Evolutionary conservation across 768 basidiomycete species (phyloP).

Genomic region (Auricularia heimuer): DNA sequence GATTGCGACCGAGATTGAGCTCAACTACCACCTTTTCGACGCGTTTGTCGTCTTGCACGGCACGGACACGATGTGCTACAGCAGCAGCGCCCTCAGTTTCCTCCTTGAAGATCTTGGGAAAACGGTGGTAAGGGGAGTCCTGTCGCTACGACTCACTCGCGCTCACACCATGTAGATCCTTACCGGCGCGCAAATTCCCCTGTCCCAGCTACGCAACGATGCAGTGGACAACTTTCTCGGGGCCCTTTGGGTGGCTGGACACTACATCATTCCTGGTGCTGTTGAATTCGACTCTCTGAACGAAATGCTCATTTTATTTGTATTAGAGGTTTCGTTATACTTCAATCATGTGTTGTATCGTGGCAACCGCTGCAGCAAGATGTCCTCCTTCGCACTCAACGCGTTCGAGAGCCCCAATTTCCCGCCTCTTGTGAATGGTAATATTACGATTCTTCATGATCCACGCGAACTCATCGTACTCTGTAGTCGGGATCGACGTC

Average conservation of each 20-base stretch:
- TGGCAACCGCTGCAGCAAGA: constrained; percentile 76
- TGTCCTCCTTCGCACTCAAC: constrained; percentile 71
- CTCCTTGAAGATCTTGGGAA: constrained; percentile 88
- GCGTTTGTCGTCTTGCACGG: constrained; percentile 88
- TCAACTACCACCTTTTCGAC: constrained; percentile 79
- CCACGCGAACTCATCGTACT: constrained; percentile 2
- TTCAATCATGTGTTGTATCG: constrained; percentile 86
- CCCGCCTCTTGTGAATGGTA: constrained; percentile 70
- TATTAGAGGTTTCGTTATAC: constrained; percentile 64
- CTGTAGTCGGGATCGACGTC: constrained; percentile 79
- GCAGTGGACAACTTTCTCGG: constrained; percentile 90
- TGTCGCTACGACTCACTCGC: neutral
- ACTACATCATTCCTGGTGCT: constrained; percentile 82
- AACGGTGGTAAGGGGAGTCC: constrained; percentile 52
- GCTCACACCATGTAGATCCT: constrained; percentile 46
- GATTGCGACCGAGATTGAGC: constrained; percentile 84
- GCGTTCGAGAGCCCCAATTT: constrained; percentile 85
- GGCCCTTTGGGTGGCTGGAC: constrained; percentile 79
- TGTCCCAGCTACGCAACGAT: constrained; percentile 87
- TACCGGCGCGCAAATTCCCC: constrained; percentile 89
- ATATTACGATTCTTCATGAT: constrained; percentile 9
- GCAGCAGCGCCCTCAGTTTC: constrained; percentile 82
- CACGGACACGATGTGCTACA: constrained; percentile 87
- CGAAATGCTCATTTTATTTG: neutral
- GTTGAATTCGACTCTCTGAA: neutral